Conservation (phyloP, 768 basidiomycete species). For the Cystobasidium tubakii region DNA sequence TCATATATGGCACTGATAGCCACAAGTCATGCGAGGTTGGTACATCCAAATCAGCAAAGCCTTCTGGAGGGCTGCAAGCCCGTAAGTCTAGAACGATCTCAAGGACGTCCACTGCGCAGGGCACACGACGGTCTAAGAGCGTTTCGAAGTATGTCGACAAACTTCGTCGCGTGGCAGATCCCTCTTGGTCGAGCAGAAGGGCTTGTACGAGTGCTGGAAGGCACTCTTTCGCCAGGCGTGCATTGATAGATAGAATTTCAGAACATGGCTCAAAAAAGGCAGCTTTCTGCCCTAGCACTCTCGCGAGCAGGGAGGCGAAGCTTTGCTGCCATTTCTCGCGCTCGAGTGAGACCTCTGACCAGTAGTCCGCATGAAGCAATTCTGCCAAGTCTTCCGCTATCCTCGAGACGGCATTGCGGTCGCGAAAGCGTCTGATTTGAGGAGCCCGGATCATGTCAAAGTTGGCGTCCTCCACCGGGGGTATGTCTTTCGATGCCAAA, state of each 20-base stretch:
- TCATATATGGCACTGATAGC: neutral
- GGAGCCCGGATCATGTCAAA: neutral
- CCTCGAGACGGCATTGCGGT: neutral
- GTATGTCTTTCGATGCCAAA: neutral
- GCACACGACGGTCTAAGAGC: constrained; percentile 51
- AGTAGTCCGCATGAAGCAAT: neutral
- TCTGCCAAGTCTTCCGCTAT: neutral
- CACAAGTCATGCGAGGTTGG: constrained; percentile 52
- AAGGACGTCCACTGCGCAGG: neutral
- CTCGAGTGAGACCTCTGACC: neutral
- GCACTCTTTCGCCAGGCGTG: constrained; percentile 60
- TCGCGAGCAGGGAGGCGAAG: constrained; percentile 38
- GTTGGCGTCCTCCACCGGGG: neutral
- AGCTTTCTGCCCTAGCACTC: constrained; percentile 48
- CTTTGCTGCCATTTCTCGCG: constrained; percentile 28
- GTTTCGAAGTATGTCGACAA: constrained; percentile 59
- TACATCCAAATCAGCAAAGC: constrained; percentile 50
- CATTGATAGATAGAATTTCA: constrained; percentile 57
- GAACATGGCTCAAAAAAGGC: constrained; percentile 65
- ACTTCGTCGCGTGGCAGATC: constrained; percentile 7
- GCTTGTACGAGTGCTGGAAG: constrained; percentile 72
- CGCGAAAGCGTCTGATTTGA: neutral
- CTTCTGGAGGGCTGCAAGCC: neutral
- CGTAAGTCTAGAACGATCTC: neutral
- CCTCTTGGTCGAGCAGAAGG: constrained; percentile 51